Base-by-base conservation (phyloP, 2,329 filamentous ascomycete species). In the Phialemonium atrogriseum region DNA sequence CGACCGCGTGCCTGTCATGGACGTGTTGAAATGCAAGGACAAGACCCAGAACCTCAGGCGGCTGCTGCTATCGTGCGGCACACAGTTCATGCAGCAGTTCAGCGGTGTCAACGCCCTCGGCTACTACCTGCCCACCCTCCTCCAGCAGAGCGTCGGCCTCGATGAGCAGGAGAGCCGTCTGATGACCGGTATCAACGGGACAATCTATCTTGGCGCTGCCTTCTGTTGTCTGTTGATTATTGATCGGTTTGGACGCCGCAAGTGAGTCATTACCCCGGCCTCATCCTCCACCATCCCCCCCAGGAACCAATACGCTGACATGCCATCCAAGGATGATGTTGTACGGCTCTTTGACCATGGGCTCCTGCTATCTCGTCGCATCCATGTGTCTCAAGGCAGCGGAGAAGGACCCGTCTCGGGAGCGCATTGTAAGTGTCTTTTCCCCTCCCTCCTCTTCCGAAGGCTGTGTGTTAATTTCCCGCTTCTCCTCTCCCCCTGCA, bases 91-190 rank as follows among this genome's bases (percentile, higher is more conserved):
- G 54, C 60, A 64, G 34, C 58, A 63, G 24, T 60, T 64, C 39
- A 74, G 49, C 17, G 56, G 55, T n/a, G 55, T 62, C 12, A 61
- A 62, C 25, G 55, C 54, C 8, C 37, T 60, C 39, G 59, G 59
- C 4, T 63, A 62, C 37, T 64, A 64, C 34, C 52, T 77, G 0
- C 72, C 73, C 0, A 73, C 68, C 0, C 59, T 79, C 0, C 49
- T 78, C 2, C 70, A 71, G 33, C 48, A 69, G 27, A 70, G 61
- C 6, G 70, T 79, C 7, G 71, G 72, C 0, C 60, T 76, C 16
- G 51, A 51, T 18, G 59, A 73, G 35, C 58, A 58, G 24, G 61
- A 67, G 44, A 64, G 68, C 3, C 60, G 73, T 5, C 51, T 79
- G 1, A 56, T 79, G 12, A 65, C 73, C 2, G 73, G 68, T 3